Evolutionary conservation across 768 basidiomycete species (phyloP).

Genomic region (Pholiota microspora): DNA sequence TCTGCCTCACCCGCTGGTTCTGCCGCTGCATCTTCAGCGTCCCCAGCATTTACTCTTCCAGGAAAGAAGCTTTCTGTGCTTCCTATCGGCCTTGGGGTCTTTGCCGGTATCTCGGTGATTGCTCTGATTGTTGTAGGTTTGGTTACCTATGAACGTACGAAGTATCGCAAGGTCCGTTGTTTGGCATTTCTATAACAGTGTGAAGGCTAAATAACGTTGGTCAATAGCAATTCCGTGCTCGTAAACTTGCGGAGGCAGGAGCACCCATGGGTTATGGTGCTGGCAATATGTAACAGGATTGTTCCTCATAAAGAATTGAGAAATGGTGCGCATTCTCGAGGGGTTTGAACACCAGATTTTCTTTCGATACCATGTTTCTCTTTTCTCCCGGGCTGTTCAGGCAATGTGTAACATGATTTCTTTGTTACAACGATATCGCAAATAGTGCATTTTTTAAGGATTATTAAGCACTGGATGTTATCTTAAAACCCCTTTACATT

Average conservation of each 20-base stretch:
- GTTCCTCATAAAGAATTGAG: not conserved
- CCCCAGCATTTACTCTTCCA: constrained; percentile 57
- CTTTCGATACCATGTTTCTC: not conserved
- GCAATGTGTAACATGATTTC: constrained; percentile 23
- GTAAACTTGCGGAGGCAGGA: constrained; percentile 66
- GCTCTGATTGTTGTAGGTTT: constrained; percentile 78
- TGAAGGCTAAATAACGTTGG: not conserved
- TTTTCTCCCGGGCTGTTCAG: constrained; percentile 38
- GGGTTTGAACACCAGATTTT: not conserved
- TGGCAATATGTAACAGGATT: constrained; percentile 24
- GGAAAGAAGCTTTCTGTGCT: constrained; percentile 74
- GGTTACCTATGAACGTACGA: constrained; percentile 86
- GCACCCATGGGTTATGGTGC: constrained; percentile 60
- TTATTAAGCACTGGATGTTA: constrained; percentile 7
- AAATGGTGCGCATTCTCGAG: not conserved
- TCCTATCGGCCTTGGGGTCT: constrained; percentile 81
- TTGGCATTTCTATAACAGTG: not conserved
- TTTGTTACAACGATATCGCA: not conserved
- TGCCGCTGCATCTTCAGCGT: constrained; percentile 32
- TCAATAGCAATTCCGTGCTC: constrained; percentile 66
- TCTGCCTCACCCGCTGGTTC: constrained; percentile 21
- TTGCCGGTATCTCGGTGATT: constrained; percentile 83
- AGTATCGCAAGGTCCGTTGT: constrained; percentile 73
- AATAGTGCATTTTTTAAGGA: not conserved
- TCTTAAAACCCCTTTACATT: constrained; percentile 9